Base-by-base conservation (phyloP, 768 basidiomycete species). In the Panellus pusillus region DNA sequence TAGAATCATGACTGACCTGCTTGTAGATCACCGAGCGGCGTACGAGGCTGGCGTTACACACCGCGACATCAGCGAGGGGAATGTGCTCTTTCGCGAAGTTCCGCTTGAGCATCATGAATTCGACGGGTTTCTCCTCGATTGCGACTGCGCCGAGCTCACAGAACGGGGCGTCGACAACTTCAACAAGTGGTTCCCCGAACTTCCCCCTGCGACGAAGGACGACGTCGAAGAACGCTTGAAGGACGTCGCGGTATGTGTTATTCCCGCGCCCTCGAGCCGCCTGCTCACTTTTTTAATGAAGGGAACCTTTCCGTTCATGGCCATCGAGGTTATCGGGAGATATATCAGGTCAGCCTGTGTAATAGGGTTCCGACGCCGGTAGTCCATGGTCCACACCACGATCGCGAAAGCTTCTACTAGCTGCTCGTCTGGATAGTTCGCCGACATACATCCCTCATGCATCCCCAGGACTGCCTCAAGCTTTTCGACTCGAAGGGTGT, bases 11-110 rank as follows among this genome's bases (percentile, higher is more conserved):
- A 27, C 20, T 35, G 9, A 44, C 24, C 27, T 32, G 8, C 5
- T 29, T 35, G 6, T 31, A 52, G 51, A 45, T 28, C 51, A 37
- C 35, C 4, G 38, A 24, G 37, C 44, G 17, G 43, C 51, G 14
- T 52, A 20, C 28, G 15, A 44, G 8, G 51, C 51, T 31, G 51
- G 51, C 28, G 43, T 52, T 24, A n/a, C n/a, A n/a, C n/a, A n/a
- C n/a, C n/a, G n/a, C n/a, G n/a, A 43, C 37, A n/a, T n/a, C n/a
- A n/a, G n/a, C n/a, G n/a, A n/a, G n/a, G n/a, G n/a, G n/a, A n/a
- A n/a, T n/a, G n/a, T n/a, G n/a, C n/a, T n/a, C n/a, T n/a, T n/a
- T n/a, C n/a, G n/a, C n/a, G n/a, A n/a, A n/a, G n/a, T n/a, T n/a
- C n/a, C n/a, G n/a, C n/a, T n/a, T n/a, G n/a, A n/a, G n/a, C n/a